These are phyloP conservation scores for Hansenula lynferdii DNA, from an alignment of 1,139 yeast species.

Conservation along the genomic window DNA sequence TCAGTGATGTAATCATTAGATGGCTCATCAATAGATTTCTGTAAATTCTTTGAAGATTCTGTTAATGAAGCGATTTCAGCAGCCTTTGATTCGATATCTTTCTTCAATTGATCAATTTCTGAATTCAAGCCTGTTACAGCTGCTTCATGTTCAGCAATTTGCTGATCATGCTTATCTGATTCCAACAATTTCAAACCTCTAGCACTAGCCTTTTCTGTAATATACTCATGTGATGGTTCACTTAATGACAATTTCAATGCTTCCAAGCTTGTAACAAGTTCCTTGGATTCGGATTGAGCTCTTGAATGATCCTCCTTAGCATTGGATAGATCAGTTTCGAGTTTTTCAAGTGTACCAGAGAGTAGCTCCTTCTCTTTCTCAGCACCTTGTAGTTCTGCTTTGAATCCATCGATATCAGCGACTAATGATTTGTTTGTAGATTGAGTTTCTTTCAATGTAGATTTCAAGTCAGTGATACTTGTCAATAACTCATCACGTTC, in stretches of 20 bases:
- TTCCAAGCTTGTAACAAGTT: neutral
- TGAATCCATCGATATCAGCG: neutral
- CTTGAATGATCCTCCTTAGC: neutral
- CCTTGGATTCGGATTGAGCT: neutral
- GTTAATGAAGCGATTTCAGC: neutral
- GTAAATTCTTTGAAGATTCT: neutral
- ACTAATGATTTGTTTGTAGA: neutral
- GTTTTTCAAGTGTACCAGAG: neutral
- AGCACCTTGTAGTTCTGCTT: neutral
- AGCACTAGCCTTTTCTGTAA: slow-evolving; percentile 3
- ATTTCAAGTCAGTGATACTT: neutral
- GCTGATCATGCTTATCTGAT: neutral
- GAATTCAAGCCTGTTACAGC: neutral
- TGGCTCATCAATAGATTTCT: neutral
- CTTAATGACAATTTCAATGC: neutral
- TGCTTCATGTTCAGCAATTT: neutral
- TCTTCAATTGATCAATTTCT: neutral
- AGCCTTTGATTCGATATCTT: neutral
- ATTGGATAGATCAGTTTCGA: neutral
- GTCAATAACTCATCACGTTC: too few relatives aligned
- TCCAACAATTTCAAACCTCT: slow-evolving; percentile 6
- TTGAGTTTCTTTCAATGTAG: neutral
- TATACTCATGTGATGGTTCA: neutral
- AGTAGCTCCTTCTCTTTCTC: neutral
- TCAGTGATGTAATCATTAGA: neutral